Percentiles rank a stretch among this genome's conserved stretches.
Evolutionary conservation across 352 stramenopile genomes (phyloP).

Genomic region (Globisporangium cederbergense): DNA sequence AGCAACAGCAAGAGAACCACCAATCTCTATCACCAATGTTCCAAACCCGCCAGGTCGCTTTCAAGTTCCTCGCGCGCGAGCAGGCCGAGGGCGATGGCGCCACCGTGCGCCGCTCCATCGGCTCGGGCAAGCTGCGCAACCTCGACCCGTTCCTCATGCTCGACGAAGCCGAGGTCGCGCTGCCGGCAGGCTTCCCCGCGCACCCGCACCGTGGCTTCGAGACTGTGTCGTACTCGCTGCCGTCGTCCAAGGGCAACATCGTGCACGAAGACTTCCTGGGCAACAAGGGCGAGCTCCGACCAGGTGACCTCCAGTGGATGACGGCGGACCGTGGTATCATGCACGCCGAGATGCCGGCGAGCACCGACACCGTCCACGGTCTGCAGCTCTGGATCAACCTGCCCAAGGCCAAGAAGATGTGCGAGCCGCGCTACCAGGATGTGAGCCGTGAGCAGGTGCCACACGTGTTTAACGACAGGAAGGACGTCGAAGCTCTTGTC

Average conservation of each 20-base stretch:
- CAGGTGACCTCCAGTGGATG: slow-evolving; percentile 64
- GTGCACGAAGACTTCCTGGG: slow-evolving; percentile 81
- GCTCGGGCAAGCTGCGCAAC: slow-evolving; percentile 40
- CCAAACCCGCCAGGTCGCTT: background rate
- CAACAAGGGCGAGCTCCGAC: slow-evolving; percentile 44
- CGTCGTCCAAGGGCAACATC: slow-evolving; percentile 70
- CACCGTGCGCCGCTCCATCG: slow-evolving; percentile 49
- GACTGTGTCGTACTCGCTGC: slow-evolving; percentile 89
- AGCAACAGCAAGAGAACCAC: background rate
- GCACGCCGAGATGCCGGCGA: slow-evolving; percentile 29
- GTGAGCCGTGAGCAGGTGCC: slow-evolving; percentile 19
- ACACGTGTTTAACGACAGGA: slow-evolving; percentile 11
- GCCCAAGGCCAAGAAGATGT: slow-evolving; percentile 21
- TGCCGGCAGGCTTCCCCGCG: slow-evolving; percentile 82
- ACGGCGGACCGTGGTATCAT: slow-evolving; percentile 39
- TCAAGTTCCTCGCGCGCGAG: slow-evolving; percentile 51
- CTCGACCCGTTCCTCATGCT: slow-evolving; percentile 62
- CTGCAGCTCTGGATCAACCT: slow-evolving; percentile 34
- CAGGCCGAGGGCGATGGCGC: slow-evolving; percentile 55
- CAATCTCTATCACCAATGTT: background rate
- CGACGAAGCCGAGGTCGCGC: slow-evolving; percentile 45
- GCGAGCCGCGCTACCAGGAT: slow-evolving; percentile 29
- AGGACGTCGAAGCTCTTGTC: slow-evolving; percentile 19
- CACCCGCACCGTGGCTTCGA: slow-evolving; percentile 92
- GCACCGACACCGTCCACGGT: slow-evolving; percentile 11